Conservation (phyloP, 2,329 filamentous ascomycete species). For the Neoascochyta sp. region DNA sequence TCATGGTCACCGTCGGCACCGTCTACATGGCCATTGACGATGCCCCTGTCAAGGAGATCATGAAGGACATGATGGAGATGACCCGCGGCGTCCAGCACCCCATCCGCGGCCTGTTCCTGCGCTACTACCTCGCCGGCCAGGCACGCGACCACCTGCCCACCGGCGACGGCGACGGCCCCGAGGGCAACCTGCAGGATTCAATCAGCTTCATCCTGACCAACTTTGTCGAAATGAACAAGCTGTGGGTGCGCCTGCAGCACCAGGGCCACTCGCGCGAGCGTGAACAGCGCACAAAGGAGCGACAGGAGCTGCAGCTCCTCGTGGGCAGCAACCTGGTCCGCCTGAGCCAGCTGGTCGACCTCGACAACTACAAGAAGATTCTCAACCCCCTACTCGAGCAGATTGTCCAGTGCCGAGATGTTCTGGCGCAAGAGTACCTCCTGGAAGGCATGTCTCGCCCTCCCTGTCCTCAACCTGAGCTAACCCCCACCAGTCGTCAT, state of each 20-base stretch:
- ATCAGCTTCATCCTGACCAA: conserved; percentile 98
- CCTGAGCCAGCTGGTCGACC: conserved; percentile 89
- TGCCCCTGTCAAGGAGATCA: conserved; percentile 97
- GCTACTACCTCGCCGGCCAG: conserved; percentile 95
- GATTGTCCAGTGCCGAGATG: conserved; percentile 95
- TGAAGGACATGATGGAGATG: conserved; percentile 99
- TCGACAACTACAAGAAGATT: conserved; percentile 93
- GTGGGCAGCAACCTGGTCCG: conserved; percentile 96
- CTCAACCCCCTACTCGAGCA: conserved; percentile 87
- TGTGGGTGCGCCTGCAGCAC: conserved; percentile 96
- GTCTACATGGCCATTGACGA: conserved; percentile 99
- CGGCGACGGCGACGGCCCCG: conserved; percentile 80
- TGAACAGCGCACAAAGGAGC: conserved; percentile 87
- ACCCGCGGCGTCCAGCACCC: conserved; percentile 96
- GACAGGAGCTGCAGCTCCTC: conserved; percentile 89
- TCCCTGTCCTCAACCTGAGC: conserved; percentile 1
- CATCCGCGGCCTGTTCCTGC: conserved; percentile 87
- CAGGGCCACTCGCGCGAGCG: conserved; percentile 94
- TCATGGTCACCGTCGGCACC: conserved; percentile 98
- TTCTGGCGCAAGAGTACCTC: conserved; percentile 94
- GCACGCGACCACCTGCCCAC: conserved; percentile 83
- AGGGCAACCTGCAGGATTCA: conserved; percentile 93
- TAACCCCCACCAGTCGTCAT: conserved; percentile 70
- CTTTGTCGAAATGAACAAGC: conserved; percentile 99
- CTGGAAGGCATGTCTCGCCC: conserved; percentile 60